These are phyloP conservation scores for Jaltomata sinuosa DNA, from an alignment of 257 asterid genomes.

Conservation along the genomic window DNA sequence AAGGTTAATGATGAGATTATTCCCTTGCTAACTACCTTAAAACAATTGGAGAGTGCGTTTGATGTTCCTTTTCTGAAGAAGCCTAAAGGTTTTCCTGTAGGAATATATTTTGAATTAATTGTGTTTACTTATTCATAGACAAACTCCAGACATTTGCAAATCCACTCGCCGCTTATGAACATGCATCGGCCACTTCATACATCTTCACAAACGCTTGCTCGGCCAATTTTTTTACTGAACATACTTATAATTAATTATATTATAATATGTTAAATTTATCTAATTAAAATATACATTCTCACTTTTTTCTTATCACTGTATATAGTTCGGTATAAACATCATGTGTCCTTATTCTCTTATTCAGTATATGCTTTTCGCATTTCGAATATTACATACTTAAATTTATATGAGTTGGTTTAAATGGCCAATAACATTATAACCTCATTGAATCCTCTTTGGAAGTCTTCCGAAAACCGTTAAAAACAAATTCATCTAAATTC, in stretches of 20 bases:
- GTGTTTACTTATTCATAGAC: neutral
- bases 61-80: too few species aligned
- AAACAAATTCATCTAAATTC: too few species aligned
- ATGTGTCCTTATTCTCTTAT: too few species aligned
- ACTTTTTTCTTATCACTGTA: too few species aligned
- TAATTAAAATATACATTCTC: too few species aligned
- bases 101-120: neutral
- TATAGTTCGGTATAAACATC: neutral
- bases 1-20: constrained; percentile 32
- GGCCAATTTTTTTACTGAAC: neutral
- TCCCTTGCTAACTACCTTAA: constrained; percentile 25
- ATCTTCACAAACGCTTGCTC: neutral
- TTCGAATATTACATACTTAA: too few species aligned
- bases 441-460: too few species aligned
- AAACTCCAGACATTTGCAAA: neutral
- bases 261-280: too few species aligned
- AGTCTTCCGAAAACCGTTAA: too few species aligned
- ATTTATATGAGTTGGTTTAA: too few species aligned
- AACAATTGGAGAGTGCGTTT: neutral
- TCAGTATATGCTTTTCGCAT: neutral
- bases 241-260: too few species aligned
- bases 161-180: neutral
- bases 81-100: too few species aligned
- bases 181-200: neutral
- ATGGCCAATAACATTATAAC: neutral